Percentiles rank a stretch among this genome's conserved stretches.
phyloP scores from a whole-genome alignment of 2,329 filamentous ascomycete species.

The Claviceps maximensis region DNA sequence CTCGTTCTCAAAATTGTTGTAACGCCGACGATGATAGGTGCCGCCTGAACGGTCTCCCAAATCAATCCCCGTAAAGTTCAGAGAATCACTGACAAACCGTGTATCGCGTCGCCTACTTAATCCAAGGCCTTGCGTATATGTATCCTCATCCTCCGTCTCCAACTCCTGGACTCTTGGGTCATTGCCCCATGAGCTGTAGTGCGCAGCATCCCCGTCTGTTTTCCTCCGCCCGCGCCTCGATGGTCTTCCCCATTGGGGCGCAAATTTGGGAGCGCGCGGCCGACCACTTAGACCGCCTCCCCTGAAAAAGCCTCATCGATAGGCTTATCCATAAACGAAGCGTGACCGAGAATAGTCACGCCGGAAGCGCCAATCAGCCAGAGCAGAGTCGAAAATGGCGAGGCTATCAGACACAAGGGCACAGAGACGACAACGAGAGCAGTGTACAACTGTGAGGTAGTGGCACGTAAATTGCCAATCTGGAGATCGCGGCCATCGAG shows the following conservation, averaged over 20 bases:
- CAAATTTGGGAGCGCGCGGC: constrained; percentile 93
- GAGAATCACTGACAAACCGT: constrained; percentile 45
- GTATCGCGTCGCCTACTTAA: constrained; percentile 30
- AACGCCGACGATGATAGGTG: constrained; percentile 25
- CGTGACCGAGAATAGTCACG: constrained; percentile 89
- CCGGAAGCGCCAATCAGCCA: constrained; percentile 95
- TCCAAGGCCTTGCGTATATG: constrained; percentile 42
- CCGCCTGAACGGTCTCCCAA: constrained; percentile 30
- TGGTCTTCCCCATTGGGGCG: constrained; percentile 99
- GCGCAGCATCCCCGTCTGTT: constrained; percentile 34
- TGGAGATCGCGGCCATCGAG: constrained; percentile 81
- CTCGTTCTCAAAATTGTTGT: constrained; percentile 17
- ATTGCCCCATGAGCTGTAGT: constrained; percentile 22
- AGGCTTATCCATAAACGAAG: constrained; percentile 91
- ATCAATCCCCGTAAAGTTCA: constrained; percentile 48
- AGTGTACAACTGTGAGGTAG: constrained; percentile 89
- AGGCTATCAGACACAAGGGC: constrained; percentile 73
- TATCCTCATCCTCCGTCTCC: constrained; percentile 44
- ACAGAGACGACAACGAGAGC: constrained; percentile 70
- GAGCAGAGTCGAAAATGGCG: constrained; percentile 70
- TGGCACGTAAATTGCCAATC: constrained; percentile 68
- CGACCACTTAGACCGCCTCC: constrained; percentile 99
- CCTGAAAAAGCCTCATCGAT: constrained; percentile 99
- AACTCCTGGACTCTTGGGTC: constrained; percentile 50
- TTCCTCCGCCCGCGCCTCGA: constrained; percentile 69